A percentile compares a stretch with the other conserved stretches of the same genome.
These are phyloP conservation scores for Ustulina deusta DNA, from an alignment of 2,329 filamentous ascomycete species.

Conservation along the genomic window DNA sequence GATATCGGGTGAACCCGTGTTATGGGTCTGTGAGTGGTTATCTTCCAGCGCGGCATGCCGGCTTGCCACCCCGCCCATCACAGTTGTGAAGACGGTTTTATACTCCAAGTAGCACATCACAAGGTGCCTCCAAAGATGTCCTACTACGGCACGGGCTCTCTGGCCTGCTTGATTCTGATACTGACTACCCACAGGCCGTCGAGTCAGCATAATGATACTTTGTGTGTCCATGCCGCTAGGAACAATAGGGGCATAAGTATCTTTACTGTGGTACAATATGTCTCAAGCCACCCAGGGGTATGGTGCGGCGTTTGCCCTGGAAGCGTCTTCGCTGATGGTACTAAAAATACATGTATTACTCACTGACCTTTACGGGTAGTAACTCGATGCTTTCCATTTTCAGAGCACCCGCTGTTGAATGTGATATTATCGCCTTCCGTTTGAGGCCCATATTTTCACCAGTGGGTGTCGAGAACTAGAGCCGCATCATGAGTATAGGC, in stretches of 20 bases:
- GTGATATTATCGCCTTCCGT: neutral
- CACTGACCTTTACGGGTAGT: neutral
- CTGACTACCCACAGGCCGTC: neutral
- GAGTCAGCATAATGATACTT: neutral
- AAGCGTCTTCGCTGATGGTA: neutral
- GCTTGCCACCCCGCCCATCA: neutral
- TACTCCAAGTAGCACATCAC: neutral
- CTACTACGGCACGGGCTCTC: neutral
- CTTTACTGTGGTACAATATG: neutral
- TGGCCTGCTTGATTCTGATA: neutral
- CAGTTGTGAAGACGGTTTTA: no score
- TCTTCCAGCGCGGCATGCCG: neutral
- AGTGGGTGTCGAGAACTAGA: neutral
- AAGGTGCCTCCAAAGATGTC: neutral
- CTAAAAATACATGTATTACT: neutral
- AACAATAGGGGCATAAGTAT: neutral
- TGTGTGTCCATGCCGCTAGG: neutral
- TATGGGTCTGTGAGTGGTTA: neutral
- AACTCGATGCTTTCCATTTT: neutral
- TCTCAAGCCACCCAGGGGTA: neutral
- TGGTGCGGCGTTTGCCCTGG: neutral
- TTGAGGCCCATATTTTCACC: neutral
- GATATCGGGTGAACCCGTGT: neutral
- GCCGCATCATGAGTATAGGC: constrained; percentile 1
- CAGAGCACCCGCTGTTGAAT: neutral